These are phyloP conservation scores for Neonothopanus nambi DNA, from an alignment of 1,284 basidiomycete species.

Conservation along the genomic window DNA sequence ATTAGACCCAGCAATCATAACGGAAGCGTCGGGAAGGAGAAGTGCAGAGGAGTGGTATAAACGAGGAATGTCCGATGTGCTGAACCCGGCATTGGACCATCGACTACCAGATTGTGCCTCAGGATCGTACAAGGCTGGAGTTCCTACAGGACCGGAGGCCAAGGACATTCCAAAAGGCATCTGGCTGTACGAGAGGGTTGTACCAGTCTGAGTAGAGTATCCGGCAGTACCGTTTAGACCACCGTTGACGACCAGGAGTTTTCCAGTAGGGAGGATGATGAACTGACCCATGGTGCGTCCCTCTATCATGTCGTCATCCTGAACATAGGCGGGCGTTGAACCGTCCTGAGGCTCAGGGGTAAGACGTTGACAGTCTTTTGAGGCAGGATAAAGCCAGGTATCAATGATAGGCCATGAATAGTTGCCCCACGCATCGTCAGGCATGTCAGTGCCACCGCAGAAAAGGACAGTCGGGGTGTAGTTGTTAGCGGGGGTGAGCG, in stretches of 20 bases:
- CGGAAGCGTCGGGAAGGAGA: conserved; percentile 84
- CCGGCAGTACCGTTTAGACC: conserved; percentile 63
- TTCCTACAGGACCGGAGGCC: conserved; percentile 64
- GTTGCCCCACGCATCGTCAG: conserved; percentile 59
- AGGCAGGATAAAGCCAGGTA: conserved; percentile 68
- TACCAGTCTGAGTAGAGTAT: conserved; percentile 43
- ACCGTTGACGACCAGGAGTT: conserved; percentile 69
- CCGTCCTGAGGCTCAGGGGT: conserved; percentile 18
- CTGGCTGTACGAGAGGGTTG: conserved; percentile 31
- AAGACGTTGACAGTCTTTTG: conserved; percentile 47
- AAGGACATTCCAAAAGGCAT: conserved; percentile 61
- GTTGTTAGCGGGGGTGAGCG: conserved; percentile 79
- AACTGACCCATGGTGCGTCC: conserved; percentile 79
- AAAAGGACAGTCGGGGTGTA: conserved; percentile 78
- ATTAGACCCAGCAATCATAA: conserved; percentile 90
- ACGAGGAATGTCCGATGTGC: conserved; percentile 64
- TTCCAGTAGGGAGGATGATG: conserved; percentile 68
- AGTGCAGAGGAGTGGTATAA: conserved; percentile 91
- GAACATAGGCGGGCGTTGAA: conserved; percentile 35
- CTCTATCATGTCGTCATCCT: conserved; percentile 76
- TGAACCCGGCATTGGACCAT: conserved; percentile 73
- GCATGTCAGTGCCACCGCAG: conserved; percentile 75
- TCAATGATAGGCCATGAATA: conserved; percentile 55
- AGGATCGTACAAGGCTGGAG: conserved; percentile 79
- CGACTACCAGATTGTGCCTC: conserved; percentile 60